Evolutionary conservation across 2,329 filamentous ascomycete species (phyloP), one percentile per base, ranked within the genome.

Genomic region (Xylariaceae sp.): DNA sequence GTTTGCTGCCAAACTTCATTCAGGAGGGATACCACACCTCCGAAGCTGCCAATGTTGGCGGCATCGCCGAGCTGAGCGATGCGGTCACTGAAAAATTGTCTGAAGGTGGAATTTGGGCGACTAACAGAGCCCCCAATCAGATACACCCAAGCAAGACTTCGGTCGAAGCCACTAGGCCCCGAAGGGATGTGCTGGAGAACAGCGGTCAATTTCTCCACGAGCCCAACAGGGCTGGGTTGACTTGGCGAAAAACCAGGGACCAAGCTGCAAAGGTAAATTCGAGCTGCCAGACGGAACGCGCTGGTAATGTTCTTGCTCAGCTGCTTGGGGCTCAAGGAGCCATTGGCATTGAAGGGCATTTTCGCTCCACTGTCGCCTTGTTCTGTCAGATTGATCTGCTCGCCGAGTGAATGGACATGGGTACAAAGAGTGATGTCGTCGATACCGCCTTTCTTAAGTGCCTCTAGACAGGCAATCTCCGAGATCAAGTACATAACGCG

Each of bases 401-500:
- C 80, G 37, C 88, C 92, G 6, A 97, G 82, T n/a, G 86, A 82
- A 51, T 86, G 83, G 32, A 97, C 89, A 67, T 96, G 92, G 49
- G 86, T 80, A 77, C 91, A 96, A 36, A 97, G 81, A 40, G 83
- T 81, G 54, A 93, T 83, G 61, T 93, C 85, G 56, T 95, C 87
- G 72, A 93, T 89, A 57, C 86, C 87, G 49, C 86, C 82, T 32
- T 75, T 72, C 74, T 93, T 94, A 53, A 96, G 80, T 3, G 88
- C 86, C 66, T 97, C 93, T 42, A 98, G 82, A 67, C 93, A 97
- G 44, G 92, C 88, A 59, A 97, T 95, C 70, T 98, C 93, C 2
- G 90, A 95, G 64, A 98, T 95, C 59, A 97, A 76, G 67, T 95
- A 97, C 90, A 98, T 96, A 68, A 97, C 86, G 19, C 84, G 83